These are phyloP conservation scores for Phaffomyces opuntiae DNA, from an alignment of 805 yeast genomes.

Conservation along the genomic window DNA sequence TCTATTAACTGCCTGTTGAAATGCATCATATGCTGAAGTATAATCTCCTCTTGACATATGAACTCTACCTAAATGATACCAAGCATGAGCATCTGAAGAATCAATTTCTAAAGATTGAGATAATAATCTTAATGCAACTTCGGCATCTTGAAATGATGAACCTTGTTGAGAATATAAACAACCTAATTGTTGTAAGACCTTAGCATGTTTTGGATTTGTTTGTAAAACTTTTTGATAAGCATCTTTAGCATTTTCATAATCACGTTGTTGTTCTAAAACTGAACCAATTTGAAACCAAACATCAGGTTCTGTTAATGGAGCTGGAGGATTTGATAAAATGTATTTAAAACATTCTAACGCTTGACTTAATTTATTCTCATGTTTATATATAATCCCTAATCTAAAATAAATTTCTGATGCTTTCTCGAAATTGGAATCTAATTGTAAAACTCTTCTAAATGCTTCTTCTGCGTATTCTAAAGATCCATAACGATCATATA, in stretches of 20 bases:
- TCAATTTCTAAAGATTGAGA: conserved; percentile 87
- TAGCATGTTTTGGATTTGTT: conserved; percentile 90
- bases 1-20: conserved; percentile 96
- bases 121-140: conserved; percentile 72
- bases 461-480: conserved; percentile 98
- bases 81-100: conserved; percentile 86
- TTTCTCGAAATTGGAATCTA: conserved; percentile 94
- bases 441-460: conserved; percentile 87
- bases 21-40: conserved; percentile 94
- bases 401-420: conserved; percentile 95
- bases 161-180: conserved; percentile 81
- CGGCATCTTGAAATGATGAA: conserved; percentile 69
- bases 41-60: conserved; percentile 95
- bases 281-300: conserved; percentile 98
- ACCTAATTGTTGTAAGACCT: conserved; percentile 92
- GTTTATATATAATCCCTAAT: conserved; percentile 92
- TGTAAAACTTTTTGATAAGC: conserved; percentile 90
- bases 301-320: conserved; percentile 92
- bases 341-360: conserved; percentile 94
- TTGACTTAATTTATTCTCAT: conserved; percentile 78
- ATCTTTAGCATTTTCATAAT: conserved; percentile 85
- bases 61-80: conserved; percentile 96
- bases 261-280: conserved; percentile 89
- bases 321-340: conserved; percentile 85
- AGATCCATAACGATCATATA: conserved; percentile 94